Percentiles rank a stretch among this genome's conserved stretches.
phyloP scores from a whole-genome alignment of 1,284 basidiomycete genomes.

The Ganoderma sinense region DNA sequence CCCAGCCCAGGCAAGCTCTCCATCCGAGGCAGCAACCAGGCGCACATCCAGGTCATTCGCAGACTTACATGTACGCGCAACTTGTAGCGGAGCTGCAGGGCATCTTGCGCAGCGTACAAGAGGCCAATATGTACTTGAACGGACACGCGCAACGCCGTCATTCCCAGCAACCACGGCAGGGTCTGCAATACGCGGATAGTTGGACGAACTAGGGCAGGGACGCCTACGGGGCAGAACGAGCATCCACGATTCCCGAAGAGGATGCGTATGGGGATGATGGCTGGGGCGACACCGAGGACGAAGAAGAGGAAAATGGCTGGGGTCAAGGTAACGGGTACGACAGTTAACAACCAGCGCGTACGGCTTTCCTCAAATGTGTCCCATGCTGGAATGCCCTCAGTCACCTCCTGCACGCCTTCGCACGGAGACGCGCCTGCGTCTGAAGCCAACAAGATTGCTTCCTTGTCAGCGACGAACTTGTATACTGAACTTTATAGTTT shows the following conservation, averaged over 20 bases:
- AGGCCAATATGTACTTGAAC: conserved; percentile 7
- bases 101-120: conserved; percentile 26
- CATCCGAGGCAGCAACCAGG: conserved; percentile 14
- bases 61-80: conserved; percentile 17
- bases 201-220: conserved; percentile 26
- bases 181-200: conserved; percentile 30
- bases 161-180: conserved; percentile 18
- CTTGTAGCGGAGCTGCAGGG: conserved; percentile 23
- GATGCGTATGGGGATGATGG: conserved; percentile 32
- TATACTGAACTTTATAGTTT: no score
- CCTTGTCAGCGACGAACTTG: no score
- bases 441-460: no score
- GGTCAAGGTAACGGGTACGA: conserved; percentile 20
- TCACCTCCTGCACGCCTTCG: conserved; percentile 11
- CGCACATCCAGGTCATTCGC: conserved; percentile 10
- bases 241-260: conserved; percentile 32
- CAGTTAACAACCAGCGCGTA: conserved; percentile 30
- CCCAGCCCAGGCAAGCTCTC: conserved; percentile 18
- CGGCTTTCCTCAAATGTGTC: conserved; percentile 31
- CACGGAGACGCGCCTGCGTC: no score
- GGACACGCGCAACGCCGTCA: conserved; percentile 15
- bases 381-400: conserved; percentile 17
- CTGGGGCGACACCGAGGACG: conserved; percentile 27
- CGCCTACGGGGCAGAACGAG: conserved; percentile 29
- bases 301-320: conserved; percentile 26